phyloP scores from a whole-genome alignment of 305 asterid genomes.

The Salvia sclarea region DNA sequence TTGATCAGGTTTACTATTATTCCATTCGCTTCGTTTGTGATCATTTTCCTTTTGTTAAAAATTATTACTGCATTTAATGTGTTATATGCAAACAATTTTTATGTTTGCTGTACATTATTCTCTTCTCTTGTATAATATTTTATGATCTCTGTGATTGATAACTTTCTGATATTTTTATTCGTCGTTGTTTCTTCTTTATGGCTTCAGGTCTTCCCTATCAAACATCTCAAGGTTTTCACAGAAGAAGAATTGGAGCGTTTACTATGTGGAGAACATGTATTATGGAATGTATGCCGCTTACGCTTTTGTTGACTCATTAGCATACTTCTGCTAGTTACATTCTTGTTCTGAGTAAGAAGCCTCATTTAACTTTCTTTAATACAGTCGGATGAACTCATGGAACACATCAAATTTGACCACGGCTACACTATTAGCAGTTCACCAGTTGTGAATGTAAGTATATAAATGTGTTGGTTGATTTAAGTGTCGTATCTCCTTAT shows the following conservation, averaged over 20 bases:
- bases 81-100: not conserved
- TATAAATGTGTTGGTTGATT: conserved; percentile 21
- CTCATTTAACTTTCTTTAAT: conserved; percentile 26
- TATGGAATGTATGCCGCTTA: conserved; percentile 69
- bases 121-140: not conserved
- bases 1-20: conserved; percentile 62
- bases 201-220: conserved; percentile 81
- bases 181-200: not conserved
- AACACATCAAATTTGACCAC: conserved; percentile 94
- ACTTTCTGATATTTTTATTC: not conserved
- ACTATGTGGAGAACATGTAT: conserved; percentile 81
- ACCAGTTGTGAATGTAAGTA: conserved; percentile 68
- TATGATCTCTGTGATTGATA: not conserved
- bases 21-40: not conserved
- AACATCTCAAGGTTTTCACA: conserved; percentile 71
- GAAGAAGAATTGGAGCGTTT: conserved; percentile 88
- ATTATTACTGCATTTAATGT: not conserved
- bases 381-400: conserved; percentile 76
- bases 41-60: conserved; percentile 25
- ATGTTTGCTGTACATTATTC: not conserved
- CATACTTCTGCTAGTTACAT: conserved; percentile 10
- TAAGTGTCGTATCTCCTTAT: not conserved
- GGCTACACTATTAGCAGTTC: conserved; percentile 95
- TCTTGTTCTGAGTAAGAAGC: conserved; percentile 14
- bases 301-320: conserved; percentile 5